phyloP scores from a whole-genome alignment of 371 early-diverging fungal species.

The Mortierella sp. region DNA sequence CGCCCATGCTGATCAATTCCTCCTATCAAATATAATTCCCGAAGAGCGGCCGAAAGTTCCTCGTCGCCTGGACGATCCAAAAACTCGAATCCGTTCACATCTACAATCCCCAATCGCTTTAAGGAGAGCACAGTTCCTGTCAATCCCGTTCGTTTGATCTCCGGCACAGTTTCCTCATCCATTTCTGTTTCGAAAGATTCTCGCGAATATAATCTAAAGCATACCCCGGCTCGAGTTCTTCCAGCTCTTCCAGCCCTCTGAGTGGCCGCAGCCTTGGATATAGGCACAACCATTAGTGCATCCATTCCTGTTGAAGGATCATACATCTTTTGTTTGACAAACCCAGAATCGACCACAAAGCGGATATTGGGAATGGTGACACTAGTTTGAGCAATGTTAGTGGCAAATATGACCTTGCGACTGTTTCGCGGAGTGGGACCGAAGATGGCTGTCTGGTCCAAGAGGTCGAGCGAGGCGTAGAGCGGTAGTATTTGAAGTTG shows the following conservation, averaged over 20 bases:
- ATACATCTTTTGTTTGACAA: slow-evolving; percentile 91
- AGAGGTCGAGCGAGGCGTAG: slow-evolving; percentile 92
- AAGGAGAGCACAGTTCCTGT: slow-evolving; percentile 89
- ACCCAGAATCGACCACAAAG: slow-evolving; percentile 95
- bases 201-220: slow-evolving; percentile 94
- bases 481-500: slow-evolving; percentile 86
- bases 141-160: slow-evolving; percentile 95
- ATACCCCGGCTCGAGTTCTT: slow-evolving; percentile 86
- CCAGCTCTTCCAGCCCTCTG: slow-evolving; percentile 99
- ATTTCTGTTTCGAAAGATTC: slow-evolving; percentile 91
- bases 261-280: slow-evolving; percentile 92
- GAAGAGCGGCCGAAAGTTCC: slow-evolving; percentile 71
- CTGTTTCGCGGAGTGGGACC: slow-evolving; percentile 84
- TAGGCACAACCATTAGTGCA: slow-evolving; percentile 84
- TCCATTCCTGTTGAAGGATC: slow-evolving; percentile 87
- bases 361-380: slow-evolving; percentile 93
- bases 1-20: slow-evolving; percentile 92
- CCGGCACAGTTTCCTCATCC: slow-evolving; percentile 91
- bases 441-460: slow-evolving; percentile 93
- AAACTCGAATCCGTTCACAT: slow-evolving; percentile 95
- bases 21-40: slow-evolving; percentile 94
- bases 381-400: slow-evolving; percentile 99
- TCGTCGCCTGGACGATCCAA: slow-evolving; percentile 95
- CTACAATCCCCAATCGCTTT: slow-evolving; percentile 92
- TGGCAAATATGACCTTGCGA: slow-evolving; percentile 97